phyloP scores from a whole-genome alignment of 345 rosid genomes.

The Linum tenue region DNA sequence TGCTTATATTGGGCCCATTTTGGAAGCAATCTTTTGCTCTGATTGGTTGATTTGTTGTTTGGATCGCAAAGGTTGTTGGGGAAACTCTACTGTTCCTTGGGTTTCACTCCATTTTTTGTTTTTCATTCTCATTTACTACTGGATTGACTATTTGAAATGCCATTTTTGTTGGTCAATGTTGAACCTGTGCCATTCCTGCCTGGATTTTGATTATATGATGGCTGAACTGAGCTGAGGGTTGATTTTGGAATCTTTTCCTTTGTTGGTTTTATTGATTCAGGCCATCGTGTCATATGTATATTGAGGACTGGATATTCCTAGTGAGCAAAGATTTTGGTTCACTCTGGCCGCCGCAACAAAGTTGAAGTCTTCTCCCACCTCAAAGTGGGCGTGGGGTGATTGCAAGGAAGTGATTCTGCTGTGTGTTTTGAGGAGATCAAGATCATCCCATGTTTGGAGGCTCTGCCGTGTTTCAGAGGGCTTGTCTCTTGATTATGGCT shows the following conservation, averaged over 20 bases:
- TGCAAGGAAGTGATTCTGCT: conserved; percentile 36
- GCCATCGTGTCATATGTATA: conserved; percentile 29
- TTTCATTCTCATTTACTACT: neutral
- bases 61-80: neutral
- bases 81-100: neutral
- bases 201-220: neutral
- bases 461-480: conserved; percentile 83
- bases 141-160: neutral
- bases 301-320: conserved; percentile 33
- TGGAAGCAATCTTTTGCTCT: no score
- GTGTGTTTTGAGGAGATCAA: conserved; percentile 60
- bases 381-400: conserved; percentile 84
- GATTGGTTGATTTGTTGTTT: neutral
- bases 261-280: conserved; percentile 21
- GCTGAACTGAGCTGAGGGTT: no score
- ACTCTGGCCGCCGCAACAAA: conserved; percentile 95
- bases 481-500: conserved; percentile 92
- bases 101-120: neutral
- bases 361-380: conserved; percentile 80
- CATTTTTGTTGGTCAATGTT: neutral
- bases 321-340: conserved; percentile 44
- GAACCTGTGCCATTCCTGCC: neutral
- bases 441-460: conserved; percentile 82
- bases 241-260: neutral
- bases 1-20: no score